phyloP scores from a whole-genome alignment of 306 rosid species.

The Quercus parvula region DNA sequence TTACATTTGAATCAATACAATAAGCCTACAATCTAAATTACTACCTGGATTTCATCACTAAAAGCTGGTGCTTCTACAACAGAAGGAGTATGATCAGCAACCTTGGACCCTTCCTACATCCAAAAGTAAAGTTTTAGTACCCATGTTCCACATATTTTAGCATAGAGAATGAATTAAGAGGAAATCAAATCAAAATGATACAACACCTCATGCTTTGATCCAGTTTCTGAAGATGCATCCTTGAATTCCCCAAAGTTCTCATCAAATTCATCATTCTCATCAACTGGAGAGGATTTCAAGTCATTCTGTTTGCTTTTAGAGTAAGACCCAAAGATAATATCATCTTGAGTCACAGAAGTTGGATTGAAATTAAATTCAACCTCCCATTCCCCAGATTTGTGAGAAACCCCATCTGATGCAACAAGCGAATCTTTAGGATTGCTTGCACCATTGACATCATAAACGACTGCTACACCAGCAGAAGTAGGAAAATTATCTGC shows the following conservation, averaged over 20 bases:
- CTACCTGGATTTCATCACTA: slow-evolving; percentile 13
- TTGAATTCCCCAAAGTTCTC: slow-evolving; percentile 41
- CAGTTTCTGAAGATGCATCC: slow-evolving; percentile 32
- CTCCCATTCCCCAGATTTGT: slow-evolving; percentile 20
- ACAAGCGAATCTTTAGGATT: background rate
- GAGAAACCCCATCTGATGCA: slow-evolving; percentile 10
- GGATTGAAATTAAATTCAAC: slow-evolving; percentile 11
- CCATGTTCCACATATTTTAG: slow-evolving; percentile 3
- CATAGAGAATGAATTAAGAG: slow-evolving; percentile 8
- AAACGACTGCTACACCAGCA: background rate
- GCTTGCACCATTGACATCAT: background rate
- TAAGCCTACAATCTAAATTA: background rate
- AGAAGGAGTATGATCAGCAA: background rate
- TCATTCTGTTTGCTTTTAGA: slow-evolving; percentile 21
- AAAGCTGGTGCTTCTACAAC: background rate
- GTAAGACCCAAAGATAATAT: background rate
- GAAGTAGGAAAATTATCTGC: background rate
- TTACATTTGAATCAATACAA: background rate
- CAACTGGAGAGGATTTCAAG: slow-evolving; percentile 27
- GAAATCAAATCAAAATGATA: slow-evolving; percentile 21
- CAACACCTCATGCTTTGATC: slow-evolving; percentile 41
- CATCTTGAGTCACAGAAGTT: slow-evolving; percentile 7
- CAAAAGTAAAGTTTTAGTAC: slow-evolving; percentile 18
- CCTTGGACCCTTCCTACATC: background rate
- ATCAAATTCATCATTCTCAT: slow-evolving; percentile 25